Base-by-base conservation (phyloP, 768 basidiomycete species). In the Amanita thiersii region DNA sequence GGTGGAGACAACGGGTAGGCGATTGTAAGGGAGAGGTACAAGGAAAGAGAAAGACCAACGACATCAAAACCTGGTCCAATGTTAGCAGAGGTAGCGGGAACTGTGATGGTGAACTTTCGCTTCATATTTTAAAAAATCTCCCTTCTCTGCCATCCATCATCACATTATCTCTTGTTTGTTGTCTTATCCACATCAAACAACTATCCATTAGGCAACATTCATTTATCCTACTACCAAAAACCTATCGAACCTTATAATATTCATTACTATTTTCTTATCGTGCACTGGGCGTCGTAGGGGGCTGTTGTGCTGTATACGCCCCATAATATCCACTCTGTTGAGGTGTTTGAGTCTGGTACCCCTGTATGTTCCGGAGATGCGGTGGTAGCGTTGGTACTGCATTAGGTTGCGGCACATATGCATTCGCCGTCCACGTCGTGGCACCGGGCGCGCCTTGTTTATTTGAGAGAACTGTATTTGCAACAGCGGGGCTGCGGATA, bases 31-130 rank as follows among this genome's bases (percentile, higher is more conserved):
- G 78, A 81, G 51, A 97, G 75, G 50, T 81, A 73, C 21, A 96
- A 76, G 1, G 89, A 90, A 17, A 98, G 79, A 0, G 94, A 93
- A 48, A 99, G 82, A n/a, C 96, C 96, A 50, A 97, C 91, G 48
- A 98, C 96, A 60, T 99, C 96, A 63, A 99, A 99, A 18, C 94
- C 94, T 29, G 94, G 94, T 2, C 94, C 94, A 56, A 99, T 92
- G 68, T 99, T 99, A 50, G 94, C 94, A 48, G 93, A 92, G 2
- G 94, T 97, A n/a, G 91, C 91, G 7, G 94, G 94, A 39, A 98
- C 85, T 48, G 72, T 76, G 61, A 99, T 89, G 26, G 67, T 71
- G 63, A 91, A 75, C 9, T 50, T 58, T 24, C 66, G 60, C 9
- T 44, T 41, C n/a, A n/a, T n/a, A n/a, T n/a, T n/a, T n/a, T n/a